These are phyloP conservation scores for Diutina pseudorugosa DNA, from an alignment of 1,139 yeast species.

Conservation along the genomic window DNA sequence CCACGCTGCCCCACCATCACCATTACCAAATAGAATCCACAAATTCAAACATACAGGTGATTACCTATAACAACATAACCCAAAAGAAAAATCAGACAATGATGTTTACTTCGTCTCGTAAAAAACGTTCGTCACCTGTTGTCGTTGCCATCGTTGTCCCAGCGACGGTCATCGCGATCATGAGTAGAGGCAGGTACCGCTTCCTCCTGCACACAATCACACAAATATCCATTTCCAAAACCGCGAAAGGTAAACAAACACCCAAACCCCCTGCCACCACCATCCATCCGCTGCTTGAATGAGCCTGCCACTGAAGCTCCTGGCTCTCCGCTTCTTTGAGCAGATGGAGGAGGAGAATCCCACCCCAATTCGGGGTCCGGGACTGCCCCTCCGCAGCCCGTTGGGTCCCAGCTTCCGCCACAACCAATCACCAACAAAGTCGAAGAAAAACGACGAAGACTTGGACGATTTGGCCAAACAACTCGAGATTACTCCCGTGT, in stretches of 20 bases:
- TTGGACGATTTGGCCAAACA: conserved; percentile 3
- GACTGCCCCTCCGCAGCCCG: neutral
- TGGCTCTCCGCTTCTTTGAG: conserved; percentile 3
- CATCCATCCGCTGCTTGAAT: neutral
- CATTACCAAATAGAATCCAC: no score
- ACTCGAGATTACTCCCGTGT: neutral
- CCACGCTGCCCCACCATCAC: no score
- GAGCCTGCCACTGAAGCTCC: conserved; percentile 4
- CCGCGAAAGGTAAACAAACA: neutral
- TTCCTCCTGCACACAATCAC: neutral
- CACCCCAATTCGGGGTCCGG: neutral
- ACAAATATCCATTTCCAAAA: neutral
- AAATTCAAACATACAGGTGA: no score
- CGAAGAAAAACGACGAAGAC: neutral
- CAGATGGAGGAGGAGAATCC: conserved; percentile 4
- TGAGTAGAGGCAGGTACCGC: neutral
- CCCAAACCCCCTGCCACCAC: neutral
- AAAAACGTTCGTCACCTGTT: no score
- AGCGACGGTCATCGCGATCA: neutral
- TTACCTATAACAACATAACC: no score
- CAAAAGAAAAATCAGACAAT: no score
- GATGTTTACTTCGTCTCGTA: no score
- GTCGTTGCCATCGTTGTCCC: neutral
- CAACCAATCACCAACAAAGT: neutral
- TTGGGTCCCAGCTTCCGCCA: neutral